Percentiles rank a stretch among this genome's conserved stretches.
Evolutionary conservation across 208 protist species (phyloP).

Genomic region (Hexamita inflata): DNA sequence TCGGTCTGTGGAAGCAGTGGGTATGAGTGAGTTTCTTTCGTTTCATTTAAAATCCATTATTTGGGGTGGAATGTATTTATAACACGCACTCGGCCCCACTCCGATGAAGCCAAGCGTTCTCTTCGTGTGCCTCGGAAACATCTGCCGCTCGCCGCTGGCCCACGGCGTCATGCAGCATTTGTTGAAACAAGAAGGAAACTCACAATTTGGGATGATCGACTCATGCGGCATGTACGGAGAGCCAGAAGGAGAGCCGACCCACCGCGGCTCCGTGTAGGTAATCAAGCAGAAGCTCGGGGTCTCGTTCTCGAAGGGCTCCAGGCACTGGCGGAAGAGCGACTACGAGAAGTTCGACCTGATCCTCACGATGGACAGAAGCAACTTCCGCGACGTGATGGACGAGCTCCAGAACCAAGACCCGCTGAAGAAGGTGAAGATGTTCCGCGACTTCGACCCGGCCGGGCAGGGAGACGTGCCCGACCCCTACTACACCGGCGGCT

Average conservation of each 20-base stretch:
- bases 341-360: slow-evolving; percentile 40
- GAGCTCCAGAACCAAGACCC: neutral
- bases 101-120: too few relatives aligned
- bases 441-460: neutral
- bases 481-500: slow-evolving; percentile 13
- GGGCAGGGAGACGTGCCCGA: slow-evolving; percentile 11
- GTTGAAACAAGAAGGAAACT: neutral
- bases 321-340: slow-evolving; percentile 33
- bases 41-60: too few relatives aligned
- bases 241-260: slow-evolving; percentile 23
- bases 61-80: too few relatives aligned
- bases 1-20: too few relatives aligned
- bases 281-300: slow-evolving; percentile 13
- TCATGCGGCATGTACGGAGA: slow-evolving; percentile 36
- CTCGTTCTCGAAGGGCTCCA: slow-evolving; percentile 27
- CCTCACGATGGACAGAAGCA: slow-evolving; percentile 34
- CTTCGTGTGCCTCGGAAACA: slow-evolving; percentile 44
- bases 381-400: slow-evolving; percentile 18
- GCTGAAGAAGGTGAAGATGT: neutral
- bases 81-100: too few relatives aligned
- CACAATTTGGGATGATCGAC: slow-evolving; percentile 22
- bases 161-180: slow-evolving; percentile 28
- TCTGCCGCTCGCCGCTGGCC: slow-evolving; percentile 42
- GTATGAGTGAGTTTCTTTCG: too few relatives aligned
- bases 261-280: slow-evolving; percentile 6